Percentiles rank a stretch among this genome's conserved stretches.
These are phyloP conservation scores for Alternaria hordeiaustralica DNA, from an alignment of 2,329 filamentous ascomycete genomes.

Conservation along the genomic window DNA sequence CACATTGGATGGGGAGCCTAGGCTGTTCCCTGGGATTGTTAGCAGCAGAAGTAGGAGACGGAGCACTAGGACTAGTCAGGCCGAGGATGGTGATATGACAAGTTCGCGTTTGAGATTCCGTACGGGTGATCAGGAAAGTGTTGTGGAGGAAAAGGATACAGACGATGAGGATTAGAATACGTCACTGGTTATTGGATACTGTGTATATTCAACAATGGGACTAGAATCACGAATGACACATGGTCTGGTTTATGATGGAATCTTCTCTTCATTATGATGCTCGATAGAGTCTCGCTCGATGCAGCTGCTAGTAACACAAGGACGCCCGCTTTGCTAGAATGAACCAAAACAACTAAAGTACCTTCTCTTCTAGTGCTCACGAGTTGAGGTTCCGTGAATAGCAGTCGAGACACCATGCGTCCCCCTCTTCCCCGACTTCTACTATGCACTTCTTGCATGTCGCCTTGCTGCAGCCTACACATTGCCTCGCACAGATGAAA, in stretches of 20 bases:
- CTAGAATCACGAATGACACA: background rate
- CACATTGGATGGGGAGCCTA: conserved; percentile 64
- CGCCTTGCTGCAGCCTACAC: conserved; percentile 57
- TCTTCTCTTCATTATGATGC: background rate
- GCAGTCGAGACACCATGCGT: conserved; percentile 71
- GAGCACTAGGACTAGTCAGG: conserved; percentile 30
- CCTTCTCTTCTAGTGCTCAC: background rate
- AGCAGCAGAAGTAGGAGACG: conserved; percentile 51
- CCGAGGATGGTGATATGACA: conserved; percentile 26
- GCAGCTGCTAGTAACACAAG: background rate
- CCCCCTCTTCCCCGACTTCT: conserved; percentile 68
- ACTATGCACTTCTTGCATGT: conserved; percentile 74
- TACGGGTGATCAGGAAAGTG: conserved; percentile 8
- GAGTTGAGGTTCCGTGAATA: conserved; percentile 35
- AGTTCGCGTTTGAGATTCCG: conserved; percentile 11
- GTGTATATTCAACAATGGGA: background rate
- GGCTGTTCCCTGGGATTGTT: conserved; percentile 75
- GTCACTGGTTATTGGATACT: background rate
- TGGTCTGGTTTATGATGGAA: background rate
- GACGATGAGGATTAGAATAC: conserved; percentile 16
- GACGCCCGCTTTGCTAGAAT: conserved; percentile 1
- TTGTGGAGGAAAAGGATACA: conserved; percentile 14
- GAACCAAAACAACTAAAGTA: background rate
- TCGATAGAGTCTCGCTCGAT: background rate
- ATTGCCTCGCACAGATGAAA: conserved; percentile 72